Evolutionary conservation across 2,329 filamentous ascomycete genomes (phyloP).

Genomic region (Simplicillium sp.): DNA sequence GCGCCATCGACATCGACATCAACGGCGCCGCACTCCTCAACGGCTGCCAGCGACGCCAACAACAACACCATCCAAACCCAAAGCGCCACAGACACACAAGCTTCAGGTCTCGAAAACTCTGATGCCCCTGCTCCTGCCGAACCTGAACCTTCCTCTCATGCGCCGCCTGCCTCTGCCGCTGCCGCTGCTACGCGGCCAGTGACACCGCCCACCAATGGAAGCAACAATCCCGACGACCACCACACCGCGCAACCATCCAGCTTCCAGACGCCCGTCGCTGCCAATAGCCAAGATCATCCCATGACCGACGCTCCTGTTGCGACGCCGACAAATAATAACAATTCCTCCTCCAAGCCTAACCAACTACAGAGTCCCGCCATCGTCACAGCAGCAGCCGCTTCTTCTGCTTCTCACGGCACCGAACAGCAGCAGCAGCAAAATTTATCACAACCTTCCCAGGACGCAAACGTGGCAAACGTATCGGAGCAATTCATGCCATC

Average conservation of each 20-base stretch:
- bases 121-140: not conserved
- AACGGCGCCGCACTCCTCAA: conserved; percentile 6
- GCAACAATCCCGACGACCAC: not conserved
- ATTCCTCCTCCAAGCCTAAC: not conserved
- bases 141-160: not conserved
- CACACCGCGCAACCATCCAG: not conserved
- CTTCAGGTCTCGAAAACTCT: not conserved
- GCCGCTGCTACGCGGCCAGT: not conserved
- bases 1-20: conserved; percentile 11
- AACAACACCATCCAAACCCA: not conserved
- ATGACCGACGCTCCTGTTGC: not conserved
- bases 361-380: not conserved
- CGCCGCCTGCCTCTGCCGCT: not conserved
- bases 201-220: not conserved
- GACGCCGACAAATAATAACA: conserved; percentile 1
- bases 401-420: conserved; percentile 4
- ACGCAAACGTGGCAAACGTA: conserved; percentile 8
- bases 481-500: conserved; percentile 19
- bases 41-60: conserved; percentile 1
- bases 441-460: conserved; percentile 10
- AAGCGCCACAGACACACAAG: not conserved
- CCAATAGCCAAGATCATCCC: not conserved
- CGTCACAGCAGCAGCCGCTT: not conserved
- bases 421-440: conserved; percentile 11
- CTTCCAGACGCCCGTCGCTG: not conserved